These are phyloP conservation scores for Brassica cretica DNA, from an alignment of 345 rosid species.

Conservation along the genomic window DNA sequence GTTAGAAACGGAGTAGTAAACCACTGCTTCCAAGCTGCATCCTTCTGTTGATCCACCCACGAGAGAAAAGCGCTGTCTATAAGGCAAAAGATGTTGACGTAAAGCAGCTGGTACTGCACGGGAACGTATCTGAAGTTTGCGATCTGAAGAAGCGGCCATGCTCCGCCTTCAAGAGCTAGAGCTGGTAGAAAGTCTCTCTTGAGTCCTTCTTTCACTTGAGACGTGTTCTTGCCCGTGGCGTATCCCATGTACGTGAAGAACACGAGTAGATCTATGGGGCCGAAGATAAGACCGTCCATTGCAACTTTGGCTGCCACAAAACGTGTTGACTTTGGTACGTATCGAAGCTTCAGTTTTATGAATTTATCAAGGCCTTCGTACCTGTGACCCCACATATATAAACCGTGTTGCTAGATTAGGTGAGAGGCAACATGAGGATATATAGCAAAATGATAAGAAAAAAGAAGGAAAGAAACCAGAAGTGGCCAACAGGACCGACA, in stretches of 20 bases:
- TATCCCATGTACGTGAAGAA: slow-evolving; percentile 94
- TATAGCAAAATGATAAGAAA: slow-evolving; percentile 4
- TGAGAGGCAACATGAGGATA: slow-evolving; percentile 6
- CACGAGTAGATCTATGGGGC: slow-evolving; percentile 74
- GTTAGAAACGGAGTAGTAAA: slow-evolving; percentile 52
- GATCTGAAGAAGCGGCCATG: slow-evolving; percentile 84
- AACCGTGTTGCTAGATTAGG: background rate
- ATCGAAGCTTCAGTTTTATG: slow-evolving; percentile 62
- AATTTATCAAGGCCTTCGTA: slow-evolving; percentile 78
- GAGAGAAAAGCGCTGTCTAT: slow-evolving; percentile 86
- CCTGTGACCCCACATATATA: slow-evolving; percentile 42
- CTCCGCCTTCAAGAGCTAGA: slow-evolving; percentile 73
- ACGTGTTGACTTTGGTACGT: slow-evolving; percentile 61
- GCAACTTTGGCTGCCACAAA: slow-evolving; percentile 90
- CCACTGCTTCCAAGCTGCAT: slow-evolving; percentile 96
- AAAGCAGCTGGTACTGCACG: slow-evolving; percentile 83
- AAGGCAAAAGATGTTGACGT: slow-evolving; percentile 84
- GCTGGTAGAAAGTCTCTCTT: slow-evolving; percentile 97
- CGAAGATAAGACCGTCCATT: slow-evolving; percentile 83
- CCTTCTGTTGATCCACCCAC: slow-evolving; percentile 91
- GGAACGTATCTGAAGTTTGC: slow-evolving; percentile 85
- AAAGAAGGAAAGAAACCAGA: slow-evolving; percentile 54
- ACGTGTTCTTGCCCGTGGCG: slow-evolving; percentile 59
- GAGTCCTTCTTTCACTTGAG: slow-evolving; percentile 77
- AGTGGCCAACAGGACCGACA: slow-evolving; percentile 88